These are phyloP conservation scores for Leishmania guyanensis DNA, from an alignment of 208 protist genomes.

Conservation along the genomic window DNA sequence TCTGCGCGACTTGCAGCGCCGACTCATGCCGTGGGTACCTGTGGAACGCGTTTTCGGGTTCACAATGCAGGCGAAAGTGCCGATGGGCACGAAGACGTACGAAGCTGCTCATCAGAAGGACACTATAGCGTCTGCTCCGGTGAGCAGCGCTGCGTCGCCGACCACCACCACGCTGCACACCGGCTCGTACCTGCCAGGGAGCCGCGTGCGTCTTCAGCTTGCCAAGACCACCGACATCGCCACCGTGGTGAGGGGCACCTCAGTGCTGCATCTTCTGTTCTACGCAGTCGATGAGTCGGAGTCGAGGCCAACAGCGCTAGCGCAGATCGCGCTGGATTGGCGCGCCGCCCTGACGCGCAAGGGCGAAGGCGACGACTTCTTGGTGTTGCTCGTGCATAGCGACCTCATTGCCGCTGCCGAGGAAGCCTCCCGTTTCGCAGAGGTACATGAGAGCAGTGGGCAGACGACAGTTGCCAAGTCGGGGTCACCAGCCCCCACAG, in stretches of 20 bases:
- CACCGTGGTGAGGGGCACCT: constrained; percentile 27
- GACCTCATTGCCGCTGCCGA: constrained; percentile 47
- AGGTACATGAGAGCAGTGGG: constrained; percentile 23
- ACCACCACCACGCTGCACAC: constrained; percentile 10
- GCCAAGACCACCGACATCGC: constrained; percentile 65
- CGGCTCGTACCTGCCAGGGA: constrained; percentile 39
- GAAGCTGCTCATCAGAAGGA: neutral
- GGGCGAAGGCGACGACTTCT: constrained; percentile 48
- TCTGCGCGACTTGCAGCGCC: constrained; percentile 60
- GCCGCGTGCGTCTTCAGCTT: constrained; percentile 59
- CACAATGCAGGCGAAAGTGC: constrained; percentile 16
- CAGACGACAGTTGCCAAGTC: neutral
- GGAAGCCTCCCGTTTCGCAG: constrained; percentile 16
- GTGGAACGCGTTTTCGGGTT: constrained; percentile 36
- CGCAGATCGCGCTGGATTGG: constrained; percentile 64
- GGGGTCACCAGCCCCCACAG: neutral
- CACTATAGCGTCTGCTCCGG: neutral
- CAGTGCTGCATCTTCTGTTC: constrained; percentile 66
- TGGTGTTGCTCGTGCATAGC: constrained; percentile 55
- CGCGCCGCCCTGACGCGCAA: constrained; percentile 47
- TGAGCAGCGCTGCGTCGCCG: constrained; percentile 6
- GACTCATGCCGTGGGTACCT: constrained; percentile 45
- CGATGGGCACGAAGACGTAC: neutral
- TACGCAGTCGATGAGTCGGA: constrained; percentile 57
- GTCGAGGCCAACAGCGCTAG: constrained; percentile 50